These are phyloP conservation scores for Rubia balearica DNA, from an alignment of 305 asterid species.

Conservation along the genomic window DNA sequence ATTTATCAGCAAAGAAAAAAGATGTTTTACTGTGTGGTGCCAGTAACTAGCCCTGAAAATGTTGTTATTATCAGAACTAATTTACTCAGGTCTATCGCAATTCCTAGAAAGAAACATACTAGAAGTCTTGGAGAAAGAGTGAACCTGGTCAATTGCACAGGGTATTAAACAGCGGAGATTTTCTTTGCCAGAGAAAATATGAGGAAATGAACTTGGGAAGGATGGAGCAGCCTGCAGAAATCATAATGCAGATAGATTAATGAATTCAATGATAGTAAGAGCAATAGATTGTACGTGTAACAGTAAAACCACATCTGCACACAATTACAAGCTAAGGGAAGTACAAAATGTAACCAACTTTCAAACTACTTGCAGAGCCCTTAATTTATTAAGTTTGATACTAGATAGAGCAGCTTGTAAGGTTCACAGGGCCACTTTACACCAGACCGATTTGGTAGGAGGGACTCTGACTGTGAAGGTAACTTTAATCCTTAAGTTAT, in stretches of 20 bases:
- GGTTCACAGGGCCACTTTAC: background rate
- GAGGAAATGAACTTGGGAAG: slow-evolving; percentile 92
- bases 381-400: background rate
- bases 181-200: slow-evolving; percentile 66
- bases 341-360: background rate
- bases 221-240: slow-evolving; percentile 82
- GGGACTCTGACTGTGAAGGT: background rate
- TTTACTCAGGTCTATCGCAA: background rate
- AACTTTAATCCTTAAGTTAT: background rate
- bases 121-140: slow-evolving; percentile 13
- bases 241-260: background rate
- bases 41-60: background rate
- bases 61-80: background rate
- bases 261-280: background rate
- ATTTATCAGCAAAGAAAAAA: background rate
- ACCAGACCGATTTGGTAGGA: too few species aligned
- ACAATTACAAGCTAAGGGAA: background rate
- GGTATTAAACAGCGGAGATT: slow-evolving; percentile 83
- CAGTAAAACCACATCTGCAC: background rate
- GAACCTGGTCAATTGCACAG: slow-evolving; percentile 94
- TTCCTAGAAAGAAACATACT: background rate
- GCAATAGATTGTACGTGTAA: background rate
- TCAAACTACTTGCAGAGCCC: background rate
- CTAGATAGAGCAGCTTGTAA: background rate
- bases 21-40: too few species aligned